Base-by-base conservation (phyloP, 257 asterid species). In the Avicennia marina region DNA sequence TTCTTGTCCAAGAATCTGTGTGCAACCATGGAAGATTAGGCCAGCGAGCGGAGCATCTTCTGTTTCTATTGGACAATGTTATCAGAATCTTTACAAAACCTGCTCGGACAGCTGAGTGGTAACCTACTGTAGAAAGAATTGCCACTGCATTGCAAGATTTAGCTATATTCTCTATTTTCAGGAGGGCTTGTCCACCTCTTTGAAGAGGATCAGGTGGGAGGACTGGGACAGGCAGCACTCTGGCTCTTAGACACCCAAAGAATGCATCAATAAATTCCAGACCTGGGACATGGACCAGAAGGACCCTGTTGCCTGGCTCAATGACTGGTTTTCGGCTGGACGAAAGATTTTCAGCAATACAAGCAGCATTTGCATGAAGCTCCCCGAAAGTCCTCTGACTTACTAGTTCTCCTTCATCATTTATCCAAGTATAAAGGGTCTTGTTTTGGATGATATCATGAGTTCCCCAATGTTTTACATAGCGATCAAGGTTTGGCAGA, bases 161-260 rank as follows among this genome's bases (percentile, higher is more conserved):
- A 10, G 89, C 82, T 11, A 87, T 75, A 50, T 81, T 87, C 61
- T 84, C 91, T 2, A 87, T 81, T 65, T 87, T 87, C 72, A 81
- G 24, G 39, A 84, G 94, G 36, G 94, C 90, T 43, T 87, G 96
- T 34, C 96, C 96, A 1, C 96, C 96, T 69, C 90, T 77, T 66
- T 89, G 96, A 49, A 85, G 86, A 25, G 96, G 96, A 71, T 89
- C 96, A 1, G 96, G 88, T 15, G 96, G 96, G 52, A 89, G 86
- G 21, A 77, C 94, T 0, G 96, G 96, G 41, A 89, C 95, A 15
- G 96, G 96, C 45, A 89, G 64, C 1, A 89, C 81, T 57, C 85
- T 53, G n/a, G 95, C 80, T 71, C 90, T 53, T 52, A 89, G 64
- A 68, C 96, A 89, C 50, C 95, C 96, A 26, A 89, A 89, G 74